A percentile compares a stretch with the other conserved stretches of the same genome.
These are phyloP conservation scores for Akebia trifoliata DNA, from an alignment of 164 flowering plant genomes.

Conservation along the genomic window DNA sequence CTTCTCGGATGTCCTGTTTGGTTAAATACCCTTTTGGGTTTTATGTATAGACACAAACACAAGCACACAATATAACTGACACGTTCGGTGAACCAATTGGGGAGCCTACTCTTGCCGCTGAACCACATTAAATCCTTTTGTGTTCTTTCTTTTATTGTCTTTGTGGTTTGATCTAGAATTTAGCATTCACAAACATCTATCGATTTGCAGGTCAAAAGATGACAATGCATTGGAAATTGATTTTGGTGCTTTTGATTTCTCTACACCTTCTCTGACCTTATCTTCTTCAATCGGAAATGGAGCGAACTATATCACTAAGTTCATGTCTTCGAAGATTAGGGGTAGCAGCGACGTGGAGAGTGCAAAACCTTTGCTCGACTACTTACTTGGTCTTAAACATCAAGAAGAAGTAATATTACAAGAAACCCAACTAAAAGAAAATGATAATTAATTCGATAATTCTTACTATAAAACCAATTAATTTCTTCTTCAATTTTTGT, in stretches of 20 bases:
- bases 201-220: conserved; percentile 74
- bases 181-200: neutral
- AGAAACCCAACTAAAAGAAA: neutral
- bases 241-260: conserved; percentile 66
- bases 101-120: too few species aligned
- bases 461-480: too few species aligned
- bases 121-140: too few species aligned
- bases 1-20: too few species aligned
- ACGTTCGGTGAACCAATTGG: too few species aligned
- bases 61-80: too few species aligned
- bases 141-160: too few species aligned
- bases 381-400: conserved; percentile 47
- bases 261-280: conserved; percentile 48
- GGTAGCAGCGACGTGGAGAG: conserved; percentile 23
- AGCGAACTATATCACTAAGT: conserved; percentile 45
- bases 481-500: neutral
- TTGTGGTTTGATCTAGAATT: too few species aligned
- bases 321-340: conserved; percentile 48
- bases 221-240: conserved; percentile 86
- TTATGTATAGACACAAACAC: too few species aligned
- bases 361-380: conserved; percentile 55
- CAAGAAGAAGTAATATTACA: conserved; percentile 62
- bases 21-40: too few species aligned
- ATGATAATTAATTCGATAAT: neutral
- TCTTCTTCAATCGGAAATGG: conserved; percentile 90